These are phyloP conservation scores for Ramularia endophylla DNA, from an alignment of 2,329 filamentous ascomycete species.

Conservation along the genomic window DNA sequence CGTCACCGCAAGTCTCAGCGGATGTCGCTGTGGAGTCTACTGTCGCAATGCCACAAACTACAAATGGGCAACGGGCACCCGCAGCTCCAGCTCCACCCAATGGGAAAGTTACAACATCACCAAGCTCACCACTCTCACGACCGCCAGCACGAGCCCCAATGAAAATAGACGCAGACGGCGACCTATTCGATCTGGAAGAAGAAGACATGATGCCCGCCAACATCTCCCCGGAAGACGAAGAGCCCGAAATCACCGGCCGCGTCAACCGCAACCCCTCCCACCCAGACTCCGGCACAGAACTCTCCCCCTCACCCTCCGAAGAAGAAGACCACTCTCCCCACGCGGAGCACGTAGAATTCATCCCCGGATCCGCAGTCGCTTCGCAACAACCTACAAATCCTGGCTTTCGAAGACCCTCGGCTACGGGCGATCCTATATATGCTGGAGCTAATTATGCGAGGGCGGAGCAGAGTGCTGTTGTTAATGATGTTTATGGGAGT, in stretches of 20 bases:
- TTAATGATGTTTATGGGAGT: constrained; percentile 24
- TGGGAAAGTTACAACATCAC: not conserved
- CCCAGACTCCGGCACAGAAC: constrained; percentile 15
- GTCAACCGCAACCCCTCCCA: constrained; percentile 8
- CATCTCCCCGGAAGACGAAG: constrained; percentile 6
- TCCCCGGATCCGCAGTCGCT: constrained; percentile 19
- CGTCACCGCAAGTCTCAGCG: too few species aligned
- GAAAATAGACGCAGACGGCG: constrained; percentile 23
- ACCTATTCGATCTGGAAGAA: constrained; percentile 28
- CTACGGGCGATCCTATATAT: constrained; percentile 26
- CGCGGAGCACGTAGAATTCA: constrained; percentile 21
- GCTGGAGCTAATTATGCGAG: constrained; percentile 19
- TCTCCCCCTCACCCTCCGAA: constrained; percentile 10
- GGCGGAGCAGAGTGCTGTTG: constrained; percentile 20
- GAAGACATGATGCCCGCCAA: constrained; percentile 4
- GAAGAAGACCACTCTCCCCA: constrained; percentile 11
- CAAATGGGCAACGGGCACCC: not conserved
- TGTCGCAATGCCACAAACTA: too few species aligned
- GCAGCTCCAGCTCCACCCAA: not conserved
- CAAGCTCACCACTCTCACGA: not conserved
- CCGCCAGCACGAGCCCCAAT: not conserved
- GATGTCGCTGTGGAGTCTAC: too few species aligned
- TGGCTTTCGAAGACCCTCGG: constrained; percentile 31
- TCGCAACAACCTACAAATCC: constrained; percentile 29
- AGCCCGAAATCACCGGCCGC: constrained; percentile 14